These are phyloP conservation scores for Verticillium longisporum DNA, from an alignment of 2,329 filamentous ascomycete genomes.

Conservation along the genomic window DNA sequence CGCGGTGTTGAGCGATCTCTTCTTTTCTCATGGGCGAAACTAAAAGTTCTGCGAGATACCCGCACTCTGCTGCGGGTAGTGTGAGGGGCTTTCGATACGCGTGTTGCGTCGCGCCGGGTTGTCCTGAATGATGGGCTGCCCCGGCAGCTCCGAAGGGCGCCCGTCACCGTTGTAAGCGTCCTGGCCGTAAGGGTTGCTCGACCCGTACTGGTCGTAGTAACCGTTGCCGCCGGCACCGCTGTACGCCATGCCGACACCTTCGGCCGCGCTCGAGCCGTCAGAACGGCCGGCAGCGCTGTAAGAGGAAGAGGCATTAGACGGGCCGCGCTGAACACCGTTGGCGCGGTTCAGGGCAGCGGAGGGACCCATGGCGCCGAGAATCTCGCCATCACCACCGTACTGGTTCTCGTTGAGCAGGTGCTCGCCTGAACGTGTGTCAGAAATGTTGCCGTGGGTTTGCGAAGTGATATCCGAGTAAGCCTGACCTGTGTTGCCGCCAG, in stretches of 20 bases:
- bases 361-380: constrained; percentile 75
- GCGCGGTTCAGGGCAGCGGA: constrained; percentile 56
- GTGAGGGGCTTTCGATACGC: constrained; percentile 82
- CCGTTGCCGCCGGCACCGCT: constrained; percentile 24
- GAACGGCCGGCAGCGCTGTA: constrained; percentile 81
- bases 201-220: constrained; percentile 55
- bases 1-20: background rate
- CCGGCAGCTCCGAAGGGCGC: constrained; percentile 35
- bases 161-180: constrained; percentile 26
- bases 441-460: constrained; percentile 56
- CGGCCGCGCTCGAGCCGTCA: constrained; percentile 51
- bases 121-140: constrained; percentile 82
- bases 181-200: constrained; percentile 49
- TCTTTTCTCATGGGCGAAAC: background rate
- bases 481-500: constrained; percentile 52
- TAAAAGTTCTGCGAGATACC: constrained; percentile 98
- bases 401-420: constrained; percentile 48
- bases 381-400: constrained; percentile 66
- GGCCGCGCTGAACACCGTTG: constrained; percentile 73
- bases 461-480: constrained; percentile 71
- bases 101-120: constrained; percentile 90
- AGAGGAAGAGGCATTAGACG: constrained; percentile 92
- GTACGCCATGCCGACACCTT: constrained; percentile 37
- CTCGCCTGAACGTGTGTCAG: constrained; percentile 66
- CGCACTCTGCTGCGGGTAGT: constrained; percentile 86